Conservation (phyloP, 768 basidiomycete genomes). For the Gymnopilus dilepis region DNA sequence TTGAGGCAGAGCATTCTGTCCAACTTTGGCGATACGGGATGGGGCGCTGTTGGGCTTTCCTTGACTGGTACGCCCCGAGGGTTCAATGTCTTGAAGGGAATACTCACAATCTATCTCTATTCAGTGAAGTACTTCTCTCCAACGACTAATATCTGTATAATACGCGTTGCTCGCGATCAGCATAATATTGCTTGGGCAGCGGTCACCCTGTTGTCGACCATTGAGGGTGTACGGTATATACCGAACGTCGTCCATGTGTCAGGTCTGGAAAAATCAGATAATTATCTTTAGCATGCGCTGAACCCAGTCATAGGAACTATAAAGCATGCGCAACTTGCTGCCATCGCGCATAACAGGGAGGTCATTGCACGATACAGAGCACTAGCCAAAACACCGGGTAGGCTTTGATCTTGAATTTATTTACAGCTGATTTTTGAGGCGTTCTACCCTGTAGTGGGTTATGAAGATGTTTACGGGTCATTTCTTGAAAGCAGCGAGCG, state of each 20-base stretch:
- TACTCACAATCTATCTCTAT: too few relatives aligned
- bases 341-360: slow-evolving; percentile 74
- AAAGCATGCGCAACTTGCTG: slow-evolving; percentile 81
- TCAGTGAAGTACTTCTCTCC: slow-evolving; percentile 91
- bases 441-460: slow-evolving; percentile 43
- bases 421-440: neutral
- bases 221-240: slow-evolving; percentile 64
- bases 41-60: slow-evolving; percentile 79
- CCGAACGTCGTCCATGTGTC: slow-evolving; percentile 84
- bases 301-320: slow-evolving; percentile 87
- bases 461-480: slow-evolving; percentile 64
- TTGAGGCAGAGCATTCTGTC: slow-evolving; percentile 69
- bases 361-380: slow-evolving; percentile 72
- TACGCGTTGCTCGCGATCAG: slow-evolving; percentile 84
- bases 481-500: slow-evolving; percentile 61
- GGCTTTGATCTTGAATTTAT: slow-evolving; percentile 21
- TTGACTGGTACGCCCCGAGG: slow-evolving; percentile 59
- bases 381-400: slow-evolving; percentile 56
- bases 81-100: neutral
- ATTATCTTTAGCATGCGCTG: too few relatives aligned
- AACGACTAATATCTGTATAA: slow-evolving; percentile 80
- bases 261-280: too few relatives aligned
- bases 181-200: slow-evolving; percentile 83
- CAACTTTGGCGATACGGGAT: slow-evolving; percentile 86
- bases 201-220: slow-evolving; percentile 66